Percentiles rank a stretch among this genome's conserved stretches.
Evolutionary conservation across 129 eudicot genomes (phyloP).

Genomic region (Arctium minus): DNA sequence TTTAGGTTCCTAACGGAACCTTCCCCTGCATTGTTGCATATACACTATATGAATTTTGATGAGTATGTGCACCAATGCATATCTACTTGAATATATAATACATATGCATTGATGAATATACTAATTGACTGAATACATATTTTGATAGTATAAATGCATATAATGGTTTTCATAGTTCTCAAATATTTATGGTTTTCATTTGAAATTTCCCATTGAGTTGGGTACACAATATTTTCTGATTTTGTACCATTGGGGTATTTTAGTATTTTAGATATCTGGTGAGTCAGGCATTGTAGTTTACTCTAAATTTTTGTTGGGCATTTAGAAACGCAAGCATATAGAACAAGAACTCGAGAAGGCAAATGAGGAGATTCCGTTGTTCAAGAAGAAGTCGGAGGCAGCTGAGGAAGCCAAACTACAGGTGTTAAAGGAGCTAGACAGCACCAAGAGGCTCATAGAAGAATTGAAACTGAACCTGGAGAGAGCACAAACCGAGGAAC

Average conservation of each 20-base stretch:
- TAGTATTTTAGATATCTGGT: not conserved
- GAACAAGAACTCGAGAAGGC: slow-evolving; percentile 80
- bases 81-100: too few species aligned
- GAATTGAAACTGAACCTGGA: slow-evolving; percentile 86
- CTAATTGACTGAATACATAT: not conserved
- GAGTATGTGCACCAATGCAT: not conserved
- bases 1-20: too few species aligned
- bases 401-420: slow-evolving; percentile 83
- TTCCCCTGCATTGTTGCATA: not conserved
- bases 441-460: slow-evolving; percentile 81
- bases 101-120: not conserved
- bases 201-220: not conserved
- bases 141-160: too few species aligned
- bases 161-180: not conserved
- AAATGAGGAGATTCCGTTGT: slow-evolving; percentile 74
- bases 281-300: not conserved
- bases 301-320: not conserved
- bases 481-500: slow-evolving; percentile 85
- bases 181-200: not conserved
- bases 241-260: not conserved
- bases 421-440: slow-evolving; percentile 69
- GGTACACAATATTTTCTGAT: not conserved
- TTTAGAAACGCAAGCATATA: slow-evolving; percentile 77
- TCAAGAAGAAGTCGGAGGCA: slow-evolving; percentile 56
- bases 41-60: not conserved